phyloP scores from a whole-genome alignment of 805 yeast genomes.

The Candida silvatica region DNA sequence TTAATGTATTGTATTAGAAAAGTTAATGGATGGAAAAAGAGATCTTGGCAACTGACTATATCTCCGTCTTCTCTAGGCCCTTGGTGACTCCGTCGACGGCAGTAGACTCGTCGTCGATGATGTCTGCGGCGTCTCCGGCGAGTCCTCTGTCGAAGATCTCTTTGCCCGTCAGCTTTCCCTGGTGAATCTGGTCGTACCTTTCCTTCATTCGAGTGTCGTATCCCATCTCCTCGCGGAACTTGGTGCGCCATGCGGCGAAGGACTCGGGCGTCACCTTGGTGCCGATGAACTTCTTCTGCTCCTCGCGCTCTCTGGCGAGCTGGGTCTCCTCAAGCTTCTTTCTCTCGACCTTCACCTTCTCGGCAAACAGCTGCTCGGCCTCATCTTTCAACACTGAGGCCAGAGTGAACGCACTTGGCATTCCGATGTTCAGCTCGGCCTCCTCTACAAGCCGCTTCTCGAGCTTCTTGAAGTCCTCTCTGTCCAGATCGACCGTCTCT shows the following conservation, averaged over 20 bases:
- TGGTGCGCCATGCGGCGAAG: conserved; percentile 63
- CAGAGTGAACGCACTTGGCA: conserved; percentile 84
- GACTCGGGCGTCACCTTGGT: conserved; percentile 79
- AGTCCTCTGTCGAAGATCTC: conserved; percentile 88
- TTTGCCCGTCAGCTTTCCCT: conserved; percentile 76
- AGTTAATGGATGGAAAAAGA: neutral
- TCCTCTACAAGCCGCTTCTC: conserved; percentile 38
- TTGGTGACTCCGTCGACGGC: conserved; percentile 8
- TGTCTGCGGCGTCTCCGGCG: conserved; percentile 48
- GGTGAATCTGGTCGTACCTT: conserved; percentile 50
- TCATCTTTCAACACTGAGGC: conserved; percentile 72
- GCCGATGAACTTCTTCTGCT: conserved; percentile 85
- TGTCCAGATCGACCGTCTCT: conserved; percentile 48
- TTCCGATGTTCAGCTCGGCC: conserved; percentile 76
- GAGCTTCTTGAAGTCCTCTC: conserved; percentile 35
- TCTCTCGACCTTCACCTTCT: conserved; percentile 47
- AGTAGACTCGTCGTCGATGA: conserved; percentile 23
- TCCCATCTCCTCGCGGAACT: conserved; percentile 67
- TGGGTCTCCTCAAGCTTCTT: conserved; percentile 49
- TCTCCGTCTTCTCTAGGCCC: conserved; percentile 8
- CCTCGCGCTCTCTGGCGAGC: conserved; percentile 63
- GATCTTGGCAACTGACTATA: neutral
- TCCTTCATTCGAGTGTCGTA: conserved; percentile 48
- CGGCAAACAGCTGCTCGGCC: conserved; percentile 60
- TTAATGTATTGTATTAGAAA: neutral